phyloP scores from a whole-genome alignment of 805 yeast genomes.

The Candida sonorensis region DNA sequence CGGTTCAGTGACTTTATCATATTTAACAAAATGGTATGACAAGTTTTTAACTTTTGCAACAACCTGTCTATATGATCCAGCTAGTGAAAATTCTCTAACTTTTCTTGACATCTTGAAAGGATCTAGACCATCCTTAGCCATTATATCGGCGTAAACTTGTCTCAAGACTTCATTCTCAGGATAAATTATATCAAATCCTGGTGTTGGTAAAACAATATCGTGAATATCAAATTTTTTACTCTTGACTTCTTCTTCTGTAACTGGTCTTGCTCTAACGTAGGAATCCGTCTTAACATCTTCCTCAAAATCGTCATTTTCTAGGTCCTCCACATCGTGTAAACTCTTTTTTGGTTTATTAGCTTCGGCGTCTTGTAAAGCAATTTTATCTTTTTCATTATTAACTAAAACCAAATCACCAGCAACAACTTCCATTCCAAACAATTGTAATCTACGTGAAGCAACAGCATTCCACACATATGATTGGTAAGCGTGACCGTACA shows the following conservation, averaged over 20 bases:
- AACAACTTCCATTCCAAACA: slow-evolving; percentile 63
- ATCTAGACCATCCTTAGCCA: slow-evolving; percentile 77
- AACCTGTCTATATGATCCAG: slow-evolving; percentile 82
- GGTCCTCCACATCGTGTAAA: slow-evolving; percentile 21
- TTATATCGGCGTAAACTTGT: slow-evolving; percentile 58
- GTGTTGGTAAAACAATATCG: slow-evolving; percentile 92
- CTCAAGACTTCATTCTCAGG: slow-evolving; percentile 61
- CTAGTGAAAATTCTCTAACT: slow-evolving; percentile 80
- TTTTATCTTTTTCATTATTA: slow-evolving; percentile 24
- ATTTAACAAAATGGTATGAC: slow-evolving; percentile 56
- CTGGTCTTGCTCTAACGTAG: slow-evolving; percentile 61
- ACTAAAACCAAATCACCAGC: slow-evolving; percentile 74
- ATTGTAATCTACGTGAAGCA: slow-evolving; percentile 66
- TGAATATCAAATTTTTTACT: slow-evolving; percentile 54
- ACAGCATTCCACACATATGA: slow-evolving; percentile 91
- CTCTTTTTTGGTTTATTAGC: background rate
- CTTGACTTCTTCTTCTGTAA: slow-evolving; percentile 68
- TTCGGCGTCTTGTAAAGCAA: slow-evolving; percentile 6
- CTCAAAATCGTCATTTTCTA: slow-evolving; percentile 46
- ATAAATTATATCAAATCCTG: slow-evolving; percentile 88
- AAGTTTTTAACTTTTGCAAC: slow-evolving; percentile 59
- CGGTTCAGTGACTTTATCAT: slow-evolving; percentile 59
- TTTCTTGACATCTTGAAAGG: slow-evolving; percentile 81
- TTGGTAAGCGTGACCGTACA: slow-evolving; percentile 98
- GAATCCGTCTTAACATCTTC: slow-evolving; percentile 63